A percentile compares a stretch with the other conserved stretches of the same genome.
These are phyloP conservation scores for Cercis canadensis DNA, from an alignment of 306 rosid genomes.

Conservation along the genomic window DNA sequence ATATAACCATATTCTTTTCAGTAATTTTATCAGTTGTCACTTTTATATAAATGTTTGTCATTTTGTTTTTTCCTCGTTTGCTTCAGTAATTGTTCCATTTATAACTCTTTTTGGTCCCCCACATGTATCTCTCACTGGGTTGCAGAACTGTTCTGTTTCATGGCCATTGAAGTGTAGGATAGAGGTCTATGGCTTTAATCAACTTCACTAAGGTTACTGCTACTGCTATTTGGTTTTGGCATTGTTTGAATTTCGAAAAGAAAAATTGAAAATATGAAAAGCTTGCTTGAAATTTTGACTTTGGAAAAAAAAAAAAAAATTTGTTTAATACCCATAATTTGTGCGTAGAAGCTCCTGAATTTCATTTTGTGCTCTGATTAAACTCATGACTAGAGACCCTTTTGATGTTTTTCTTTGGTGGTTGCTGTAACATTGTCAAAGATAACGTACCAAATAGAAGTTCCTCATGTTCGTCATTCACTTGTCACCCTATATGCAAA, in stretches of 20 bases:
- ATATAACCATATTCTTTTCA: neutral
- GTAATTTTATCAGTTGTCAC: neutral
- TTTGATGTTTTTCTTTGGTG: slow-evolving; percentile 9
- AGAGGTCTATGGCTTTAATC: neutral
- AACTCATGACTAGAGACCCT: neutral
- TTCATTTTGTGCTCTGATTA: slow-evolving; percentile 3
- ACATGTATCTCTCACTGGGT: slow-evolving; percentile 35
- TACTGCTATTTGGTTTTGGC: slow-evolving; percentile 22
- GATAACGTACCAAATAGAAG: neutral
- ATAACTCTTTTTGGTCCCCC: slow-evolving; percentile 10
- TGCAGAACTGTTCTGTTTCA: slow-evolving; percentile 8
- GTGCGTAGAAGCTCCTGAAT: neutral
- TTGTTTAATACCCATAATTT: slow-evolving; percentile 6
- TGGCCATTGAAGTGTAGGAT: slow-evolving; percentile 23
- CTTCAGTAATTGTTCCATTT: neutral
- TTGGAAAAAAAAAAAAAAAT: neutral
- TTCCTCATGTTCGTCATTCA: neutral
- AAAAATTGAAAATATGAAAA: slow-evolving; percentile 14
- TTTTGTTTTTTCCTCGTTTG: neutral
- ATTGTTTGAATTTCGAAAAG: slow-evolving; percentile 8
- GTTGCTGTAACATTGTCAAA: neutral
- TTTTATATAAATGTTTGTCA: slow-evolving; percentile 1
- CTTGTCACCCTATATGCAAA: slow-evolving; percentile 10
- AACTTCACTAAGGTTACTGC: neutral
- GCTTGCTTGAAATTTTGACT: slow-evolving; percentile 15